Conservation (phyloP, 1,139 yeast genomes). For the Torulaspora globosa region DNA sequence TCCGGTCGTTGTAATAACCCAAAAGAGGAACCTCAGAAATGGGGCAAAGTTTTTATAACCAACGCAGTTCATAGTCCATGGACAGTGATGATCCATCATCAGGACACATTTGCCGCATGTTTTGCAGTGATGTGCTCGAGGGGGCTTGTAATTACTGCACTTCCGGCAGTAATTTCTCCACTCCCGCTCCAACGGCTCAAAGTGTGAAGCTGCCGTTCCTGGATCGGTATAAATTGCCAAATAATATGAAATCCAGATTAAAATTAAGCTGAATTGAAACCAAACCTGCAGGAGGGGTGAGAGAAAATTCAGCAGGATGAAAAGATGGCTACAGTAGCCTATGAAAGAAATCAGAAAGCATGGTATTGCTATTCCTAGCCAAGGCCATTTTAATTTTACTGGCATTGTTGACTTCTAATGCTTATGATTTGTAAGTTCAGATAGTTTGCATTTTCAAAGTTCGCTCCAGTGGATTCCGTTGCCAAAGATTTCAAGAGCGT, state of each 20-base stretch:
- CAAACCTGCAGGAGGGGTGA: slow-evolving; percentile 42
- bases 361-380: slow-evolving; percentile 67
- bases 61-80: slow-evolving; percentile 84
- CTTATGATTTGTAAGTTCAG: not conserved
- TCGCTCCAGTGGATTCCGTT: not conserved
- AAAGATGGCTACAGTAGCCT: slow-evolving; percentile 63
- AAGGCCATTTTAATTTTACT: slow-evolving; percentile 51
- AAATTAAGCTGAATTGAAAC: slow-evolving; percentile 48
- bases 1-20: slow-evolving; percentile 59
- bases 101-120: slow-evolving; percentile 58
- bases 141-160: slow-evolving; percentile 66
- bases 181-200: slow-evolving; percentile 39
- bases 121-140: slow-evolving; percentile 76
- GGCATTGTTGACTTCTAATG: slow-evolving; percentile 23
- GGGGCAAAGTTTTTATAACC: slow-evolving; percentile 79
- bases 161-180: slow-evolving; percentile 65
- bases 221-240: slow-evolving; percentile 57
- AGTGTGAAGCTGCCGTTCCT: slow-evolving; percentile 52
- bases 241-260: slow-evolving; percentile 69
- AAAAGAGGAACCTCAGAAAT: slow-evolving; percentile 68
- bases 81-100: slow-evolving; percentile 84
- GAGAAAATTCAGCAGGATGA: slow-evolving; percentile 49
- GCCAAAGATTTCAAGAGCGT: too few species aligned
- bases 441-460: not conserved
- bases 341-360: slow-evolving; percentile 52